Evolutionary conservation across 805 yeast species (phyloP).

Genomic region (Geotrichum ghanense): DNA sequence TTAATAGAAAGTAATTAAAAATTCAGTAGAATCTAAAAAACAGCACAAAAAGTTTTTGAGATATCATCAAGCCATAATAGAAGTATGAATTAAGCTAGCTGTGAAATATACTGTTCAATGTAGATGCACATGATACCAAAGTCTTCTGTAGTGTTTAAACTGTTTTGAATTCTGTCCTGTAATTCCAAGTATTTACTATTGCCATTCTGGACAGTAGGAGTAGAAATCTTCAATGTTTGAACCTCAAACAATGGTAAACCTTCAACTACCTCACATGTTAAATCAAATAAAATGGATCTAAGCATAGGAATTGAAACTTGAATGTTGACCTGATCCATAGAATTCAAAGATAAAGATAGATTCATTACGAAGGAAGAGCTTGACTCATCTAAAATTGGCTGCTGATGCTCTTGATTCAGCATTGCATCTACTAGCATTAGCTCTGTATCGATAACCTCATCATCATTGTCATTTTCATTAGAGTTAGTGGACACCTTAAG

Average conservation of each 20-base stretch:
- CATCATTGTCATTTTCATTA: slow-evolving; percentile 5
- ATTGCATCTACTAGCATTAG: slow-evolving; percentile 1
- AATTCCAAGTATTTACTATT: neutral
- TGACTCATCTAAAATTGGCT: neutral
- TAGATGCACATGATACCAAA: neutral
- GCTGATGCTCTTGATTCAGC: neutral
- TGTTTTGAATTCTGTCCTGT: neutral
- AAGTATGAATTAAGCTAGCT: too few relatives aligned
- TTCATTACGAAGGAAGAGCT: neutral
- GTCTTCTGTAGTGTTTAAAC: neutral
- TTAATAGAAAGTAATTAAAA: too few relatives aligned
- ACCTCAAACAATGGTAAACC: neutral
- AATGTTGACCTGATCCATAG: neutral
- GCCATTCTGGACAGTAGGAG: neutral
- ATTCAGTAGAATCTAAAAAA: too few relatives aligned
- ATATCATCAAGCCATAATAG: too few relatives aligned
- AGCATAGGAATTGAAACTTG: neutral
- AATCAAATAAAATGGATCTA: neutral
- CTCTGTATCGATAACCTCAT: slow-evolving; percentile 5
- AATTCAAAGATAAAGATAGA: neutral
- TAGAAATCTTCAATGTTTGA: neutral
- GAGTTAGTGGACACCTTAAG: slow-evolving; percentile 2
- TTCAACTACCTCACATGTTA: neutral
- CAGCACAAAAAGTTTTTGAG: too few relatives aligned
- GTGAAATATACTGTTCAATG: neutral